Base-by-base conservation (phyloP, 805 yeast species). In the Phaffomyces thermotolerans region DNA sequence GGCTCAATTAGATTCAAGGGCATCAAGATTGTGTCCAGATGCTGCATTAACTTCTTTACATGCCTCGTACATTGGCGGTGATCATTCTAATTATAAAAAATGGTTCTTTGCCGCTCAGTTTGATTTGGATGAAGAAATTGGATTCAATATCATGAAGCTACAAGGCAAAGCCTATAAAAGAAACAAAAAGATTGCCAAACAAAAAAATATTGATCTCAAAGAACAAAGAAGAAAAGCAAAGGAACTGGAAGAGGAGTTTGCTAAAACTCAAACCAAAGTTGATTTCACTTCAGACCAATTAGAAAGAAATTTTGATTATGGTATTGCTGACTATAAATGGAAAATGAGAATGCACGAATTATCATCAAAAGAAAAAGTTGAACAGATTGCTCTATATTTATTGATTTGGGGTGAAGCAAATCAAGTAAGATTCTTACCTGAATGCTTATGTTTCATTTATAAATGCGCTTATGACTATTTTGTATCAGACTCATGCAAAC, bases 321-420 rank as follows among this genome's bases (percentile, higher is more conserved):
- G 76, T 53, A 82, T 88, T 34, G 91, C 95, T 20, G 95, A 89
- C 58, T 84, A 56, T 27, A 68, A 69, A 42, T 79, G 85, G 88
- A 63, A 64, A 7, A 47, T 51, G 3, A 72, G 67, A 32, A 76
- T 79, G 81, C 65, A 68, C 24, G 54, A 62, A 0, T 60, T 75
- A 38, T 53, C 73, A 0, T 66, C 80, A 2, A 62, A 64, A 14
- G 82, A 80, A 41, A 69, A 77, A 46, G 66, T 78, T 6, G 67
- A 72, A 24, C 95, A 88, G 50, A 52, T 88, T 10, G 81, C 85
- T 0, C 59, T 88, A 9, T 89, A 81, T 54, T 67, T 88, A 14
- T 62, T 86, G 49, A 76, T 86, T 50, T 88, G 96, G 96, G 95
- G 95, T 0, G 96, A 88, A 60, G 89, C 95, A 0, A 86, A 85